Base-by-base conservation (phyloP, 345 rosid species). In the Dovyalis caffra region DNA sequence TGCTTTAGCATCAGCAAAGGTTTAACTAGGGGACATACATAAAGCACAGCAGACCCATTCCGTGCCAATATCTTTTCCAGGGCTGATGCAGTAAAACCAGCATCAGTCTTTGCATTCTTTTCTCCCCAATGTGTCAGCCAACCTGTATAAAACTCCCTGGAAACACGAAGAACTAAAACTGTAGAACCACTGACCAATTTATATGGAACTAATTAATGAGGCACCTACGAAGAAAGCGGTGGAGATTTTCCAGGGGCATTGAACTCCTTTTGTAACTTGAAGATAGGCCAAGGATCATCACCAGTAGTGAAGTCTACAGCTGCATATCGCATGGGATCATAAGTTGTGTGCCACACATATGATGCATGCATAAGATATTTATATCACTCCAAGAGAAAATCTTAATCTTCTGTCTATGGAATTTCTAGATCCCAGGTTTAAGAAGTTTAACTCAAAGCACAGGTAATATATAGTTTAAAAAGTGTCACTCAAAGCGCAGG, bases 51-150 rank as follows among this genome's bases (percentile, higher is more conserved):
- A 72, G 99, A 95, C 76, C 92, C 97, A 82, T 91, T 91, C 75
- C 65, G 85, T 68, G 93, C 88, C 70, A 95, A 77, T 56, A 92
- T 89, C 77, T 92, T 91, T 78, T 85, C 88, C 79, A 95, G 88
- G 60, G 87, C 84, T 74, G 89, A 72, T 15, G 99, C 97, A 0
- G 97, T 90, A 79, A 70, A 78, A 29, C 87, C 84, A 47, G 94
- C 94, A 81, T 74, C 87, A 10, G 97, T 92, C 63, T 75, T 80
- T 64, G 91, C 90, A 79, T 81, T 77, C 83, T 88, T 89, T 87
- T 95, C 95, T 28, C 97, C 90, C 98, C 99, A 95, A 61, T 95
- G 99, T 31, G 97, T 95, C 75, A 95, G 91, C 99, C 99, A 95
- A 40, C 99, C 99, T 23, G 99, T 95, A 66, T 95, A 95, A 69